These are phyloP conservation scores for Boletellus deceptivus DNA, from an alignment of 1,284 basidiomycete genomes.

Conservation along the genomic window DNA sequence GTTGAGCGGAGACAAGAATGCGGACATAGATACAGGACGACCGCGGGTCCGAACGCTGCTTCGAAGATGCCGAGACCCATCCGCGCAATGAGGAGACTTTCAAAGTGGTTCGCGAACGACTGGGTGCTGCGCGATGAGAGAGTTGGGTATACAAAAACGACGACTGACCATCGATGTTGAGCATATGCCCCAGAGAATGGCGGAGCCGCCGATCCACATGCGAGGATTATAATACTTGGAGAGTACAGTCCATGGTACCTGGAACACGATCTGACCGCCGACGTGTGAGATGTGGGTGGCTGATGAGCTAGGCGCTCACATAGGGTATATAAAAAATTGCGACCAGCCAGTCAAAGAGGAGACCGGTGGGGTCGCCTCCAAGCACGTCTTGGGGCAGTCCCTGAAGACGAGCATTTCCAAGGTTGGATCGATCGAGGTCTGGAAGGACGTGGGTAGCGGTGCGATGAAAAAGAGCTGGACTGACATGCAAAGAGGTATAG, in stretches of 20 bases:
- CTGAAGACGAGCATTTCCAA: conserved; percentile 75
- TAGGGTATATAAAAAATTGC: conserved; percentile 77
- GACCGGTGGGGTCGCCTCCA: conserved; percentile 63
- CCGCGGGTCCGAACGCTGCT: conserved; percentile 47
- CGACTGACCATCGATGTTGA: conserved; percentile 64
- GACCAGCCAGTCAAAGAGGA: conserved; percentile 70
- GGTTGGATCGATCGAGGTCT: conserved; percentile 73
- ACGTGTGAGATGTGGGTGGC: background rate
- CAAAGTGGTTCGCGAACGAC: conserved; percentile 58
- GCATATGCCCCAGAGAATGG: conserved; percentile 67
- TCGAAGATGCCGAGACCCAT: conserved; percentile 69
- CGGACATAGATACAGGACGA: conserved; percentile 70
- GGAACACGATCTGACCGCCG: conserved; percentile 56
- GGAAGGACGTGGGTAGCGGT: conserved; percentile 1
- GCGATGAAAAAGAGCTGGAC: conserved; percentile 17
- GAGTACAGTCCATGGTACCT: conserved; percentile 64
- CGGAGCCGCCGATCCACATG: conserved; percentile 62
- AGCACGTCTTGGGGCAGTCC: conserved; percentile 63
- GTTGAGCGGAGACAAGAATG: background rate
- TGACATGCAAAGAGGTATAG: conserved; percentile 75
- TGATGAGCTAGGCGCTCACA: conserved; percentile 38
- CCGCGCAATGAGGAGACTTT: conserved; percentile 56
- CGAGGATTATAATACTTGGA: conserved; percentile 69
- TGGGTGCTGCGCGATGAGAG: conserved; percentile 25
- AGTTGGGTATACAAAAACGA: background rate